phyloP scores from a whole-genome alignment of 2,329 filamentous ascomycete species.

The Fusarium multiceps region DNA sequence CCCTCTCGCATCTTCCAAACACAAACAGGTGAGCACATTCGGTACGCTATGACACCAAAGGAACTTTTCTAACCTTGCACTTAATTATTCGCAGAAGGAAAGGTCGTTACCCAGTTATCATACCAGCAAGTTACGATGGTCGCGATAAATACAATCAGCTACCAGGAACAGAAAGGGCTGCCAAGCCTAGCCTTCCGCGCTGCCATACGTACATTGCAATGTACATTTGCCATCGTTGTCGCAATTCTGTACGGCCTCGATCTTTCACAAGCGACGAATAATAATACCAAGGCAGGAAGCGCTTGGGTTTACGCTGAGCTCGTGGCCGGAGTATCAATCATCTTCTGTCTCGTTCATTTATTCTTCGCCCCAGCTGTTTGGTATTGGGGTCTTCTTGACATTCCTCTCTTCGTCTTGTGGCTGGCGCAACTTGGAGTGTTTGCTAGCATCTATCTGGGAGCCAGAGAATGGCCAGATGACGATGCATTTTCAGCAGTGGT shows the following conservation, averaged over 20 bases:
- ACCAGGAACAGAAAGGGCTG: not conserved
- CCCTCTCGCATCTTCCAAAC: no score
- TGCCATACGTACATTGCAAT: slow-evolving; percentile 1
- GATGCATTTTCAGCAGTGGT: not conserved
- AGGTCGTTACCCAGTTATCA: no score
- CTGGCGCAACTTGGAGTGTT: slow-evolving; percentile 1
- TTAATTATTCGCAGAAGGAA: no score
- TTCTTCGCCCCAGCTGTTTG: not conserved
- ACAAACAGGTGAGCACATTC: no score
- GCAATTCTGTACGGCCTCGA: slow-evolving; percentile 9
- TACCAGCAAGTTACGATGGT: not conserved
- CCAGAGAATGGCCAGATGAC: not conserved
- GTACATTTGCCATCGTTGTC: slow-evolving; percentile 1
- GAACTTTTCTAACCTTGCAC: no score
- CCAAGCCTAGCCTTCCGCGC: not conserved
- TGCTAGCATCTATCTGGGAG: not conserved
- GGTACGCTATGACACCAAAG: no score
- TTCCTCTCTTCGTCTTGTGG: not conserved
- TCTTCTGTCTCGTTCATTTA: slow-evolving; percentile 6
- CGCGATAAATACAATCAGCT: not conserved
- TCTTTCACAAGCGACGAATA: not conserved
- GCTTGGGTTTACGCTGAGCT: slow-evolving; percentile 11
- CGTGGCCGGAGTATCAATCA: slow-evolving; percentile 7
- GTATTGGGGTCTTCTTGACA: not conserved
- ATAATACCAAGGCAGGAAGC: not conserved